Evolutionary conservation across 1,139 yeast genomes (phyloP), one percentile per base, ranked within the genome.

Genomic region (Debaryomyces robertsiae): DNA sequence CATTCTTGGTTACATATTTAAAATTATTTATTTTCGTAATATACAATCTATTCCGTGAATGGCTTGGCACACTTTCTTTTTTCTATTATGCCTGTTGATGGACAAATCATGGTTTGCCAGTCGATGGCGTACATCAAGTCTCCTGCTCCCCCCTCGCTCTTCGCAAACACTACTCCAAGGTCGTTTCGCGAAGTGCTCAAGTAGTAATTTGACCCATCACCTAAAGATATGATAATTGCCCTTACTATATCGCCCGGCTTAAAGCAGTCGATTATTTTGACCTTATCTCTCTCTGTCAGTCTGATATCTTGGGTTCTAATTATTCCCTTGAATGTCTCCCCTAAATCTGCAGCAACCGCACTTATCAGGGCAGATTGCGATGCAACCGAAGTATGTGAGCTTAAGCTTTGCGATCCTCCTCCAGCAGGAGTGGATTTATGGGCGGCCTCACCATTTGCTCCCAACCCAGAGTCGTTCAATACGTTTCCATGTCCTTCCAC

Each of bases 31-130:
- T n/a, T 28, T 31, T 24, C 18, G 32, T 38, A 22, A 23, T 32
- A 22, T 24, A 37, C 24, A 14, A 18, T 28, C 13, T 36, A 11
- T 32, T 39, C 41, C 39, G 14, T 28, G 36, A 84, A 84, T 7
- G 97, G 96, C 61, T 89, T 91, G 4, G 98, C 98, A 65, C 96
- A 89, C 61, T 94, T 94, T 45, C 98, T 75, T 53, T 73, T 72
- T 57, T 91, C 98, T 18, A 81, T 64, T 15, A 75, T 77, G 1
- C 97, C 97, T 3, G 90, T 81, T 31, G 66, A 69, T 3, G 83
- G 81, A 48, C 88, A 82, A 36, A 85, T 76, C 98, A 94, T 93
- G 9, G 90, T 86, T 63, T 90, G 91, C 98, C 98, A 94, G 64
- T 93, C 98, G 28, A 90, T 64, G 3, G 98, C 95, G 53, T 82